A percentile compares a stretch with the other conserved stretches of the same genome.
These are phyloP conservation scores for Quercus tomentella DNA, from an alignment of 331 rosid genomes.

Conservation along the genomic window DNA sequence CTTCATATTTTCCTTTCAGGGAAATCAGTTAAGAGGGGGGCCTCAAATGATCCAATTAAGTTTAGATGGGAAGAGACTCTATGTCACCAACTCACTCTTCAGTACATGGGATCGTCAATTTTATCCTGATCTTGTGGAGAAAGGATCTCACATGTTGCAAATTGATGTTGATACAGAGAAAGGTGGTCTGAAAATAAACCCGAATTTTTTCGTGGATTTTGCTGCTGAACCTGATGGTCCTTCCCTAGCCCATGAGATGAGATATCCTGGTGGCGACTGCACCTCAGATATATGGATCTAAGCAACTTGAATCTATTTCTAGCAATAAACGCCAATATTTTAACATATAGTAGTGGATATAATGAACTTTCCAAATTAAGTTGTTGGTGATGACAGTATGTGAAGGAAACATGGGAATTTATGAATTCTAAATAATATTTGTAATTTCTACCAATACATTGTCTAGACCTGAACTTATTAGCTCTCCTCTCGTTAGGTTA, in stretches of 20 bases:
- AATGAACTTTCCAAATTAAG: not conserved
- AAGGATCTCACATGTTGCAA: constrained; percentile 88
- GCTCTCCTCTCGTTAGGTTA: no score
- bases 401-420: no score
- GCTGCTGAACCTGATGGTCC: constrained; percentile 93
- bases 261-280: constrained; percentile 99
- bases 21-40: constrained; percentile 69
- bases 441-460: no score
- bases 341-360: constrained; percentile 2
- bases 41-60: constrained; percentile 95
- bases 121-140: constrained; percentile 62
- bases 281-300: constrained; percentile 91
- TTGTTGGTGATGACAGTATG: not conserved
- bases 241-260: constrained; percentile 95
- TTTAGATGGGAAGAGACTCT: constrained; percentile 86
- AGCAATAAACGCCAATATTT: not conserved
- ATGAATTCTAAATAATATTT: not conserved
- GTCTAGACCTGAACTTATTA: no score
- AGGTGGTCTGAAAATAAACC: constrained; percentile 73
- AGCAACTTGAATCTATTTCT: not conserved
- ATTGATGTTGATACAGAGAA: constrained; percentile 72
- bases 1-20: constrained; percentile 35
- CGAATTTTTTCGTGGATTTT: constrained; percentile 83
- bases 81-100: constrained; percentile 80
- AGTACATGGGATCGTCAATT: constrained; percentile 90